Evolutionary conservation across 148 eudicot genomes (phyloP), one percentile per base, ranked within the genome.

Genomic region (Chenopodium berlandieri): DNA sequence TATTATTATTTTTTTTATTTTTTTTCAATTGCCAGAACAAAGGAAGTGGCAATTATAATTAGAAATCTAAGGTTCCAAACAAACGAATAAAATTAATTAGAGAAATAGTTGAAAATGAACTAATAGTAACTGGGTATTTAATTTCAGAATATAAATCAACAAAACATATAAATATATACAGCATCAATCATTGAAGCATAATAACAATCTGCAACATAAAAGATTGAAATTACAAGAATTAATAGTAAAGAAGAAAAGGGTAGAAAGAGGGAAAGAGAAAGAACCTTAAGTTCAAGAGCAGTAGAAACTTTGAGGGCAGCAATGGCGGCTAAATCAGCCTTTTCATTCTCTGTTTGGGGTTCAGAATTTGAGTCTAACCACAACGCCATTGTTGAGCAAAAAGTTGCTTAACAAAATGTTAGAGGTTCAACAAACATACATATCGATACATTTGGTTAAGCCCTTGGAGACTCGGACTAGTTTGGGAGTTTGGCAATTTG

Each of bases 261-360:
- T 8, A 25, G 31, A 47, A 19, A 20, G 72, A n/a, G 37, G 44
- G 52, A 77, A 63, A 11, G 27, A 72, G 69, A 37, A 63, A 48
- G 46, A 74, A 92, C 98, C 94, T 95, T 95, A 78, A 95, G 91
- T 83, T 95, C 98, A 83, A 95, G 14, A 77, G 98, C 92, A 71
- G 97, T 19, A 47, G 95, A 89, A 48, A 88, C 85, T 81, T 93
- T 94, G 86, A 94, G 86, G 34, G 97, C 97, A 74, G 87, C 23
- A 31, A 94, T 91, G 80, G 91, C 98, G 30, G 86, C 92, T 48
- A 91, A 87, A 85, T 95, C 95, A 40, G 86, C 90, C 54, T 68
- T 83, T 68, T 95, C 98, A 12, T 58, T 83, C 27, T 93, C 90
- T 3, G 95, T 90, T 75, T 75, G 82, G 70, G 97, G 93, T 76